Conservation (phyloP, 352 stramenopile genomes). For the Globisporangium acanthophoron region DNA sequence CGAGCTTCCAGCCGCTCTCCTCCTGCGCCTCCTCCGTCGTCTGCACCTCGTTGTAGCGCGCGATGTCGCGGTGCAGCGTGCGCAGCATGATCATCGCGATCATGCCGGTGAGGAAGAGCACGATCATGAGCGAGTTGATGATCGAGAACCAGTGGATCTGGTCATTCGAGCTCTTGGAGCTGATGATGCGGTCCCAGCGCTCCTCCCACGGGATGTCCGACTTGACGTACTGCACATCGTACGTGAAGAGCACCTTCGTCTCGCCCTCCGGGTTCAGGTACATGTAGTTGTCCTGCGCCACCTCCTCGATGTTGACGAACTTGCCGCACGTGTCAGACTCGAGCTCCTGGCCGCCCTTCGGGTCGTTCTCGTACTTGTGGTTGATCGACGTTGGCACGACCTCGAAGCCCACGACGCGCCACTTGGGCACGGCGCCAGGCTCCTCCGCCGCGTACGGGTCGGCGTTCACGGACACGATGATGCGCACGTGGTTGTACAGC, state of each 20-base stretch:
- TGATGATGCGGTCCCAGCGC: constrained; percentile 99
- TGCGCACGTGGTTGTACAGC: constrained; percentile 98
- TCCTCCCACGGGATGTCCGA: constrained; percentile 95
- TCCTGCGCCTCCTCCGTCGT: constrained; percentile 93
- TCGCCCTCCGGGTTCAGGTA: constrained; percentile 63
- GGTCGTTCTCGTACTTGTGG: constrained; percentile 88
- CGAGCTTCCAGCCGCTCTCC: constrained; percentile 96
- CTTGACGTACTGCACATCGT: constrained; percentile 97
- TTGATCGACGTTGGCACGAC: constrained; percentile 94
- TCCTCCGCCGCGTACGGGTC: constrained; percentile 73
- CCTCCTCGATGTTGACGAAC: constrained; percentile 85
- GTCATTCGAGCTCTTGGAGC: constrained; percentile 92
- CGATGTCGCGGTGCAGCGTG: constrained; percentile 98
- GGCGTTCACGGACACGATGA: constrained; percentile 91
- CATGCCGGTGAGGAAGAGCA: constrained; percentile 98
- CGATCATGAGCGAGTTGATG: constrained; percentile 99
- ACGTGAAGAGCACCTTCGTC: constrained; percentile 96
- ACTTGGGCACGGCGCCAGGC: constrained; percentile 39
- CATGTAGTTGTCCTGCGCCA: constrained; percentile 77
- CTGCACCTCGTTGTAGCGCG: constrained; percentile 94
- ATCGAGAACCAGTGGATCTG: constrained; percentile 99
- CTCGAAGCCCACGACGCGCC: constrained; percentile 95
- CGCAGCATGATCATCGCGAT: constrained; percentile 99
- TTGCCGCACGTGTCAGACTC: constrained; percentile 82
- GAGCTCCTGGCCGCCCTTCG: constrained; percentile 72